Conservation (phyloP, 148 eudicot genomes). For the Talinum fruticosum region DNA sequence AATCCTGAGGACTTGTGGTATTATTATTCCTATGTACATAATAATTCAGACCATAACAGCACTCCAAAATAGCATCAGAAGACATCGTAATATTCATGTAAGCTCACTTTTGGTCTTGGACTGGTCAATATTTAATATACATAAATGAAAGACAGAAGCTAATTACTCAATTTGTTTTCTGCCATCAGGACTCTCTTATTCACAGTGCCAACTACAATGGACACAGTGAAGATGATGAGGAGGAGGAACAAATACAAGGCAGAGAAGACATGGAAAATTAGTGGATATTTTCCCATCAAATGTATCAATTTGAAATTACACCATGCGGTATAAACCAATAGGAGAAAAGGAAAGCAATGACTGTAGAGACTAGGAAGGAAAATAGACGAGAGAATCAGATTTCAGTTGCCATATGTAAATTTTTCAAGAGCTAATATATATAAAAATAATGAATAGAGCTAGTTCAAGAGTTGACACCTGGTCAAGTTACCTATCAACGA, state of each 20-base stretch:
- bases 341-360: not conserved
- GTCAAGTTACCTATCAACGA: constrained; percentile 19
- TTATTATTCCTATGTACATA: constrained; percentile 73
- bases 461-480: not conserved
- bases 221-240: constrained; percentile 11
- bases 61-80: constrained; percentile 47
- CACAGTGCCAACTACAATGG: constrained; percentile 3
- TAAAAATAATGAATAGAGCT: too few species aligned
- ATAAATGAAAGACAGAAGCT: too few species aligned
- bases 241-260: not conserved
- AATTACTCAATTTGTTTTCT: not conserved
- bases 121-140: too few species aligned
- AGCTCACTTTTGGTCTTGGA: not conserved
- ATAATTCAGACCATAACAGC: constrained; percentile 46
- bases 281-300: not conserved
- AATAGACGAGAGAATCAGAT: not conserved
- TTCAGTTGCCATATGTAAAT: not conserved
- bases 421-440: not conserved
- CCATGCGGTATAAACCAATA: constrained; percentile 17
- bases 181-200: constrained; percentile 18
- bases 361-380: not conserved
- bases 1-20: constrained; percentile 52
- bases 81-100: constrained; percentile 37
- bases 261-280: not conserved
- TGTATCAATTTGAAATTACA: not conserved